Base-by-base conservation (phyloP, 83 land plant species). In the Diphasiastrum complanatum region DNA sequence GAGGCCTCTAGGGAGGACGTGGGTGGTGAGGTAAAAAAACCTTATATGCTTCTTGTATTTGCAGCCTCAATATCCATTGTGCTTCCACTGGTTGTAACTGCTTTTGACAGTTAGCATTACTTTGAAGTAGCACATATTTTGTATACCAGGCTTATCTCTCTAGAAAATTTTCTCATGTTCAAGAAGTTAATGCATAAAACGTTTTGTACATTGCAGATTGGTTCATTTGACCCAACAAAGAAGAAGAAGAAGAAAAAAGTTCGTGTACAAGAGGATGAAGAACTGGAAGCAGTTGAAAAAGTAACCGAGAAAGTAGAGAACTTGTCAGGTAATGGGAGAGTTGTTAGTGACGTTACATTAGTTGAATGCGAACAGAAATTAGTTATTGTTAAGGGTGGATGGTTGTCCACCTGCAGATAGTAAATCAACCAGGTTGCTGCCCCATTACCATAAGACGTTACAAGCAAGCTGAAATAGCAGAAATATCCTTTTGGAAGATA, bases 211-310 rank as follows among this genome's bases (percentile, higher is more conserved):
- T 31, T 73, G 71, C 78, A 88, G 90, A 60, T 88, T 66, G 79
- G 77, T 25, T 75, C 86, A 5, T 88, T 88, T 60, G 95, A 88
- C 67, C 90, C 87, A 12, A 77, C 82, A 14, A 88, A 85, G 76
- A 88, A 83, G 80, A 88, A 88, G 79, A 88, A 88, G 66, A 88
- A 88, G 85, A 88, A 88, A 77, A 88, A 85, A 68, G 83, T 83
- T 30, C 73, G 71, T 16, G 60, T 78, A 43, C 84, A 69, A 67
- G 95, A 85, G 5, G 73, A 77, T 27, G 57, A 29, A 14, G 95
- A 85, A 12, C 25, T 27, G 6, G 95, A 78, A 18, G 51, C 71
- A 33, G 75, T 70, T 18, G 83, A 85, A 26, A 78, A 77, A 30
- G 64, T 80, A 47, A 72, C 80, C 20, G 86, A 80, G 69, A 82